Evolutionary conservation across 225 moss, liverwort and hornwort species (phyloP), one percentile per base, ranked within the genome.

Genomic region (Neckera pumila): DNA sequence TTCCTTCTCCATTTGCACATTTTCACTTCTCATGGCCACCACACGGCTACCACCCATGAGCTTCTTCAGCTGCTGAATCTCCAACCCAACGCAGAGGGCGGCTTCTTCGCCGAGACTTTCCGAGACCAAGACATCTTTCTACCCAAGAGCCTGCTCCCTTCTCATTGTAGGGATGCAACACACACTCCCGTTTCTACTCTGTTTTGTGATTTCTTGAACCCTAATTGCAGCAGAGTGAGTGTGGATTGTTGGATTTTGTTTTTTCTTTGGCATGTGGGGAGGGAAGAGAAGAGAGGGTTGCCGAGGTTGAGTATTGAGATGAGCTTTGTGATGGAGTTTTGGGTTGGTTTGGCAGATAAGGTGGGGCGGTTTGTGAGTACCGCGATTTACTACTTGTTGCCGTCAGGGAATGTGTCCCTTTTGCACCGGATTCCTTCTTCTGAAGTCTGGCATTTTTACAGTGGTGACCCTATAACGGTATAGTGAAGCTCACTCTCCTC

Each of bases 401-500:
- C 97, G 21, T 83, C 96, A 3, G 95, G 96, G 56, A 81, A 89
- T 42, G 93, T 94, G 31, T 96, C 96, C 84, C 92, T 87, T 62
- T 82, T 96, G 94, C 97, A 97, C 73, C 92, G 94, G 57, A 88
- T 96, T 79, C 97, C 97, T 38, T 88, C 92, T 16, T 88, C 94
- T 34, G 97, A 97, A 89, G 95, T 96, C 19, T 97, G 94, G 94
- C 97, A 97, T 86, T 97, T 96, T 88, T 97, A 97, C 81, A 89
- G 89, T 16, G 97, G 97, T 4, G 95, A 97, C 2, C 94, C 97
- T 25, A 53, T 96, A 10, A 96, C 96, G 90, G 96, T 96, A 90
- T 34, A 26, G 53, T 76, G 56, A 77, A 38, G 18, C 66, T 81
- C 45, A 63, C 57, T 86, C 80, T 73, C 54, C 54, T 49, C 43